Evolutionary conservation across 768 basidiomycete species (phyloP), one percentile per base, ranked within the genome.

Genomic region (Cyathus striatus): DNA sequence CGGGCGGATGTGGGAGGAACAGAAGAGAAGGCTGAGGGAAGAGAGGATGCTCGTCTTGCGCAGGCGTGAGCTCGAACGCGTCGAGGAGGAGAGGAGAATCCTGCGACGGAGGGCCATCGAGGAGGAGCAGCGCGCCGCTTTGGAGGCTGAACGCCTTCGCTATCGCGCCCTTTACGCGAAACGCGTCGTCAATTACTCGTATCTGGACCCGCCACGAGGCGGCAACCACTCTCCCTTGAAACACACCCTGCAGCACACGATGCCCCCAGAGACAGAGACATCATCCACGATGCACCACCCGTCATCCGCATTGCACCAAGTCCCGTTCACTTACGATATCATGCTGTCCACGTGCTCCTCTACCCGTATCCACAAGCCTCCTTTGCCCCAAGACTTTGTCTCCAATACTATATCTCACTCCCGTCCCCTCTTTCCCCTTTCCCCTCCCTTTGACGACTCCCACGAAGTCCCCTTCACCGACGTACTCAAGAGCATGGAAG

Each of bases 401-500:
- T 32, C 30, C 30, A 32, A 32, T 16, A 13, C 30, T 3, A 32
- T 32, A 13, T 12, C 30, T 16, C 30, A 32, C 30, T 16, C 30
- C 17, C 17, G 13, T 12, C 46, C 60, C 60, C 61, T 57, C 40
- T 3, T 61, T 50, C 21, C 49, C 49, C 46, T 53, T 46, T 42
- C 52, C 23, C 51, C 54, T 39, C 46, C 56, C n/a, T 63, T 62
- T 37, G 61, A 68, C 44, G 59, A 64, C 30, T 57, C 65, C 17
- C 64, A 65, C 17, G 51, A 68, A 5, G 71, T 83, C 9, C 58
- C 75, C 1, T 83, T 83, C 57, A 66, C 68, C 38, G 76, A 79
- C 25, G 80, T 83, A 39, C 59, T 79, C 34, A 55, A 55, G 35
- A 72, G 73, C 54, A 81, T 83, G 76, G 66, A 74, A 32, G 81